These are phyloP conservation scores for Vaccinium vitisidaea DNA, from an alignment of 148 eudicot species.

Conservation along the genomic window DNA sequence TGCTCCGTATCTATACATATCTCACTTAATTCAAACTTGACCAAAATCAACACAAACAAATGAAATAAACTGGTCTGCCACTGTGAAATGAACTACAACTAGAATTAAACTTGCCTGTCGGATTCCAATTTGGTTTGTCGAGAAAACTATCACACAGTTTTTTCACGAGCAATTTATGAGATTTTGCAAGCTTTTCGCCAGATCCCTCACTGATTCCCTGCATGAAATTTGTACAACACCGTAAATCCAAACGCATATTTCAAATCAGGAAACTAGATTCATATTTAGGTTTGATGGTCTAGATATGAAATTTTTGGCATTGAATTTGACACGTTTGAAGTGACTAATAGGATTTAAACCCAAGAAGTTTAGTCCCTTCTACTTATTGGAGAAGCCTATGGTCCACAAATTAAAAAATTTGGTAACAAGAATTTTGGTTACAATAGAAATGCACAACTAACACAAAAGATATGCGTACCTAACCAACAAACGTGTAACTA, in stretches of 20 bases:
- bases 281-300: background rate
- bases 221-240: background rate
- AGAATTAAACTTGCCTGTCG: conserved; percentile 38
- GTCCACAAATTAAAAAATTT: background rate
- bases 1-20: conserved; percentile 51
- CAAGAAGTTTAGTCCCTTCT: background rate
- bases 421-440: background rate
- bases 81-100: background rate
- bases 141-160: conserved; percentile 47
- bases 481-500: background rate
- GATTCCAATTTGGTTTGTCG: conserved; percentile 71
- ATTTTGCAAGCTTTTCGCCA: conserved; percentile 11
- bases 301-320: background rate
- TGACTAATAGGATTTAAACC: background rate
- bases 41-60: background rate
- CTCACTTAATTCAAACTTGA: background rate
- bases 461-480: background rate
- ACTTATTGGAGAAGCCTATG: background rate
- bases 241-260: background rate
- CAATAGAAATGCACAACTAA: background rate
- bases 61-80: background rate
- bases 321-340: background rate
- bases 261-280: background rate
- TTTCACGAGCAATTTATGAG: conserved; percentile 33
- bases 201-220: conserved; percentile 42